These are phyloP conservation scores for Saccharomycopsis sp. DNA, from an alignment of 805 yeast species.

Conservation along the genomic window DNA sequence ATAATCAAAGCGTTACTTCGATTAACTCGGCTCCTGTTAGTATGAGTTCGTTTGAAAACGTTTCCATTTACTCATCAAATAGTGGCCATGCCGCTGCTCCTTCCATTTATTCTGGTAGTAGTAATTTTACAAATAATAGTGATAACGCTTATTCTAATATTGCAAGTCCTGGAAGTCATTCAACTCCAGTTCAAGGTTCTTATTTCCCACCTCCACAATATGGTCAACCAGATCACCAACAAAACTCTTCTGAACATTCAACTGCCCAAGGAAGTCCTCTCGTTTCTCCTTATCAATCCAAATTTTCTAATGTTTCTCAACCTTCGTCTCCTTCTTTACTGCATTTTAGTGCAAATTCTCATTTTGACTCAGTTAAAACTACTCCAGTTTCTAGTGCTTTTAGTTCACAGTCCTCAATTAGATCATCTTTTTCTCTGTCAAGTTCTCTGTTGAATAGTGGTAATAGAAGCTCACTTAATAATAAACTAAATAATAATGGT, in stretches of 20 bases:
- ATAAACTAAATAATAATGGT: constrained; percentile 1
- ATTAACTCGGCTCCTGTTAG: constrained; percentile 7
- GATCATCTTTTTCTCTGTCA: constrained; percentile 12
- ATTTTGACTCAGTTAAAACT: constrained; percentile 17
- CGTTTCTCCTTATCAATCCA: constrained; percentile 11
- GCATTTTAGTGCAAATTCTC: constrained; percentile 9
- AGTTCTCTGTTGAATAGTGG: constrained; percentile 7
- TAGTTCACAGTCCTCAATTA: constrained; percentile 9
- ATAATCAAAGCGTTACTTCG: constrained; percentile 7
- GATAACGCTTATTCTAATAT: too few species aligned
- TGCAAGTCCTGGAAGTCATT: too few species aligned
- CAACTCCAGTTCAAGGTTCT: too few species aligned
- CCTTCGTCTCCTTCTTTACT: constrained; percentile 15
- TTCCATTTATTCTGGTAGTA: too few species aligned
- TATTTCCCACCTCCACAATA: too few species aligned
- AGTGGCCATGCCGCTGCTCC: too few species aligned
- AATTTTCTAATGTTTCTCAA: constrained; percentile 10
- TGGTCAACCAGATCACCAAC: too few species aligned
- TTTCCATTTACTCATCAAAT: too few species aligned
- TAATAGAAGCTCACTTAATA: not conserved
- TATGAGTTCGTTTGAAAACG: too few species aligned
- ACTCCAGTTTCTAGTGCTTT: constrained; percentile 14
- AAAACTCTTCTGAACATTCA: too few species aligned
- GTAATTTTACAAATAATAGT: too few species aligned
- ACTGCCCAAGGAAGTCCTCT: constrained; percentile 12